Conservation (phyloP, 1,284 basidiomycete genomes). For the Ceratobasidium sp. region DNA sequence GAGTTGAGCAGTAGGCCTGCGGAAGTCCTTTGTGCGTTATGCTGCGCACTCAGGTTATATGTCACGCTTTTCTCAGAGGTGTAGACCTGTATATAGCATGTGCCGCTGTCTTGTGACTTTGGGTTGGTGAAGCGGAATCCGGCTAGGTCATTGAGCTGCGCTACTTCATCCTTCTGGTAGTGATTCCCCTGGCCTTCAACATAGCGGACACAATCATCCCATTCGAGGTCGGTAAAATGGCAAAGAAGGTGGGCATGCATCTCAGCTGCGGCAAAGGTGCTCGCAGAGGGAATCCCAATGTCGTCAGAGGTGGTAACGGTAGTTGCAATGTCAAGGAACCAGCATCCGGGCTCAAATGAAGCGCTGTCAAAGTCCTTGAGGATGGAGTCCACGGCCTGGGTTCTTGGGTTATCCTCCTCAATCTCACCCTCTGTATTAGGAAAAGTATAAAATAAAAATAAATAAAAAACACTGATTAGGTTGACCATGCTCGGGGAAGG, state of each 20-base stretch:
- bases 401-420: background rate
- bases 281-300: background rate
- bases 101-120: too few species aligned
- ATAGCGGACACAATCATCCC: background rate
- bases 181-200: background rate
- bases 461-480: too few species aligned
- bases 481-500: too few species aligned
- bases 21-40: constrained; percentile 10
- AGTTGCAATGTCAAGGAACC: constrained; percentile 7
- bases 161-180: constrained; percentile 13
- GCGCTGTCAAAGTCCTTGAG: background rate
- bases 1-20: background rate
- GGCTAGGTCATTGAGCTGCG: background rate
- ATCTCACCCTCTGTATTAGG: background rate
- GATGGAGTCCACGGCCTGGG: background rate
- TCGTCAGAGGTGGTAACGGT: background rate
- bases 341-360: background rate
- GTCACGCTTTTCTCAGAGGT: constrained; percentile 4
- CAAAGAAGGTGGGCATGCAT: background rate
- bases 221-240: background rate
- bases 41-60: background rate
- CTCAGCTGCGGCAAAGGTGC: background rate
- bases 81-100: constrained; percentile 5
- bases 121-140: constrained; percentile 8
- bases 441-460: too few species aligned